phyloP scores from a whole-genome alignment of 202 grass and related monocot genomes.

The Elaeis oleifera region DNA sequence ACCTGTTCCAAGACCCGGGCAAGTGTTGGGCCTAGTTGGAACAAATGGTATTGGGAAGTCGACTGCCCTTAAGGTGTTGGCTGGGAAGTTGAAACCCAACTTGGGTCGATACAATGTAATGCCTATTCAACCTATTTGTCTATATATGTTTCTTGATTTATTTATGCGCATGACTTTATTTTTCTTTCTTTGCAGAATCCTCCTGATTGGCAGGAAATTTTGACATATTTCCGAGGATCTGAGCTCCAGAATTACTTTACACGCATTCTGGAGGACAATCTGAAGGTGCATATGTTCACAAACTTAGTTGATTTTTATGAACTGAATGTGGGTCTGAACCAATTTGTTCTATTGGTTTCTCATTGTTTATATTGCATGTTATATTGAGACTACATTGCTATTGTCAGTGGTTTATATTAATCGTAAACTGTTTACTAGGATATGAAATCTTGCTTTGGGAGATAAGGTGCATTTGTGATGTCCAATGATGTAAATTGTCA shows the following conservation, averaged over 20 bases:
- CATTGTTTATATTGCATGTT: too few relatives aligned
- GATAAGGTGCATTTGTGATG: too few relatives aligned
- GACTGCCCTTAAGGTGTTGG: slow-evolving; percentile 73
- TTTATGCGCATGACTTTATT: background rate
- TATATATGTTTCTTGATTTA: too few relatives aligned
- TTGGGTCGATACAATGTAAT: slow-evolving; percentile 86
- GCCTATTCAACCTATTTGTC: too few relatives aligned
- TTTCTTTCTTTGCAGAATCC: slow-evolving; percentile 50
- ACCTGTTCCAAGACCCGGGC: slow-evolving; percentile 84
- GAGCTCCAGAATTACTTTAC: slow-evolving; percentile 93
- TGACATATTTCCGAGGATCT: slow-evolving; percentile 84
- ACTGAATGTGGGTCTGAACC: background rate
- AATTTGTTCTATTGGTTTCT: too few relatives aligned
- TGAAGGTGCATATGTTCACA: slow-evolving; percentile 37
- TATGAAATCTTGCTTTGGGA: too few relatives aligned
- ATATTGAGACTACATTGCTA: too few relatives aligned
- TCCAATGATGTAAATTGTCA: too few relatives aligned
- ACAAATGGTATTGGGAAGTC: slow-evolving; percentile 86
- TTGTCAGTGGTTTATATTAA: too few relatives aligned
- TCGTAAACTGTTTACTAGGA: too few relatives aligned
- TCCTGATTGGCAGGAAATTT: slow-evolving; percentile 89
- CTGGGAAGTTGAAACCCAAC: slow-evolving; percentile 94
- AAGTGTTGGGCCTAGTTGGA: slow-evolving; percentile 75
- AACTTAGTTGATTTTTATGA: background rate
- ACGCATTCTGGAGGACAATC: slow-evolving; percentile 76